Evolutionary conservation across 495 filamentous ascomycete species (phyloP).

Genomic region (Neurospora sp.): DNA sequence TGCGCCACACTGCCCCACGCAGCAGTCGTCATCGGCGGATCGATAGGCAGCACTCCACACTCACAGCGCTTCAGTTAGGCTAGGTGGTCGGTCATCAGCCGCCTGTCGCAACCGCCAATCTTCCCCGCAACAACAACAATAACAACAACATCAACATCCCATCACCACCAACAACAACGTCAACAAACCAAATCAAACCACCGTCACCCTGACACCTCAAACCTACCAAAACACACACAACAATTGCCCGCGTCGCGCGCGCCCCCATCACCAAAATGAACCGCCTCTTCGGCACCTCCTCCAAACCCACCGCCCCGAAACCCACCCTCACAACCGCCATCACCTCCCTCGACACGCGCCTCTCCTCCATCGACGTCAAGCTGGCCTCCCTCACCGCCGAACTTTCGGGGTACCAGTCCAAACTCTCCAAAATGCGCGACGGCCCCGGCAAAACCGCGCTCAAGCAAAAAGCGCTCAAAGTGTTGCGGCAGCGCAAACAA

Average conservation of each 20-base stretch:
- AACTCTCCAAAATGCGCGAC: slow-evolving; percentile 88
- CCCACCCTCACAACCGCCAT: slow-evolving; percentile 84
- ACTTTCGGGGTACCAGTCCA: slow-evolving; percentile 76
- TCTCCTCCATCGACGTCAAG: slow-evolving; percentile 89
- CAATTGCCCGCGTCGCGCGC: no score
- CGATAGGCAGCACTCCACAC: not conserved
- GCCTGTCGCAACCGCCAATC: not conserved
- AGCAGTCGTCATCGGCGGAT: not conserved
- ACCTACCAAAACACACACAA: not conserved
- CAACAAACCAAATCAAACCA: not conserved
- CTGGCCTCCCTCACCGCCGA: slow-evolving; percentile 86
- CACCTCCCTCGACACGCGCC: slow-evolving; percentile 75
- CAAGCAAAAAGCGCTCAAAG: slow-evolving; percentile 89
- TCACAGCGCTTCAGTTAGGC: not conserved
- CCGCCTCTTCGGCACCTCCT: slow-evolving; percentile 77
- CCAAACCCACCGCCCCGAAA: slow-evolving; percentile 62
- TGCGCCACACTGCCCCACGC: not conserved
- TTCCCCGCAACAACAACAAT: not conserved
- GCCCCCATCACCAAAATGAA: slow-evolving; percentile 54
- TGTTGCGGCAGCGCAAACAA: slow-evolving; percentile 90
- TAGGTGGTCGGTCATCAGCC: not conserved
- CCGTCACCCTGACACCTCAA: not conserved
- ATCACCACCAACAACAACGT: not conserved
- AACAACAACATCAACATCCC: not conserved
- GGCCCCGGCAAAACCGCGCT: slow-evolving; percentile 90